Base-by-base conservation (phyloP, 345 rosid species). In the Pugionium cornutum region DNA sequence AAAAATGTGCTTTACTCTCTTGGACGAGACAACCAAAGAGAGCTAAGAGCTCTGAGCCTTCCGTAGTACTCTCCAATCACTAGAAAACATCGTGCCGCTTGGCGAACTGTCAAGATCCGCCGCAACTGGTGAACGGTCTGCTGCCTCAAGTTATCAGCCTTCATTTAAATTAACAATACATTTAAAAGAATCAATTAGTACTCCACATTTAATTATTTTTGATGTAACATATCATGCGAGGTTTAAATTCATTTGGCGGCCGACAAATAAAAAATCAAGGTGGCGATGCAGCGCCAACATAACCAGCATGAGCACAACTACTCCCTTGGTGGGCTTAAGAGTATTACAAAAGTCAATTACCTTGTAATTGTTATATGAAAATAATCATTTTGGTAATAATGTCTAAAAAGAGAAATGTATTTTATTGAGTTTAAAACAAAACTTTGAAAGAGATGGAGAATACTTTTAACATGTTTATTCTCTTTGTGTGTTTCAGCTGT, bases 91-190 rank as follows among this genome's bases (percentile, higher is more conserved):
- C 96, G 75, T 0, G 97, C 97, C 0, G 91, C 97, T 73, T 94
- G 99, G 44, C 99, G 69, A 8, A 85, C 82, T 0, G 97, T 94
- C 70, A 94, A 64, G 69, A 94, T 88, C 53, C 87, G 82, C 6
- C 82, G 81, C 9, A 94, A 41, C 37, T 90, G 99, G 68, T 94
- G 99, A 64, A 94, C 84, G 10, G 88, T 94, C 65, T 90, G 99
- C 31, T 94, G 99, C 64, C 99, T 86, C 76, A 94, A 78, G 75
- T 90, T 85, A 80, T 94, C 99, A 54, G 97, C 97, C 97, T 94
- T 64, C 62, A 43, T 5, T 29, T 42, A 3, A 6, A 58, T 58
- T 44, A 59, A 36, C 25, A 64, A 35, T 8, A 10, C 18, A 18
- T 18, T 18, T 1, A 46, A 9, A 37, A 0, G 0, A 32, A 1